These are phyloP conservation scores for Eleusine indica DNA, from an alignment of 176 grass and related monocot species.

Conservation along the genomic window DNA sequence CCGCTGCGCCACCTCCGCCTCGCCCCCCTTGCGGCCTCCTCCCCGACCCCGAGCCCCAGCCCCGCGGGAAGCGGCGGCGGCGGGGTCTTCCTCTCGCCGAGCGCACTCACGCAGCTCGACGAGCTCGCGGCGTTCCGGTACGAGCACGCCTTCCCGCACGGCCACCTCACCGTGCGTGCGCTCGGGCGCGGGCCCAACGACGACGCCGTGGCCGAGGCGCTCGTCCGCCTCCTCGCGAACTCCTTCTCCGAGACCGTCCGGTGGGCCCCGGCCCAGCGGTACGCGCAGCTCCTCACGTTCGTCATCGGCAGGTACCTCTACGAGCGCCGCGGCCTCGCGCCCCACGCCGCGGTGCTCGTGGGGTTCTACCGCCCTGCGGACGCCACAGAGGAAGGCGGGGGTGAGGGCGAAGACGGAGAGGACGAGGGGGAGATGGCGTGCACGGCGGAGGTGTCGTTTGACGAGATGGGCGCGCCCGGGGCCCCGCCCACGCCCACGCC, in stretches of 20 bases:
- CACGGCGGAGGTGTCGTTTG: constrained; percentile 84
- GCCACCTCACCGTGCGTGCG: constrained; percentile 60
- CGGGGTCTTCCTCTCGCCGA: constrained; percentile 61
- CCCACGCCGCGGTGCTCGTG: constrained; percentile 75
- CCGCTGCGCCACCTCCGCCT: constrained; percentile 37
- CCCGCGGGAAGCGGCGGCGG: constrained; percentile 9
- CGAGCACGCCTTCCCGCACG: constrained; percentile 55
- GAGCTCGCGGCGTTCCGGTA: constrained; percentile 55
- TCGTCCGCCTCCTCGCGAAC: constrained; percentile 64
- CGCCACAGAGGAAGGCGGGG: not conserved
- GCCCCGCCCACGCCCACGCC: constrained; percentile 68
- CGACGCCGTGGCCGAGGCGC: constrained; percentile 54
- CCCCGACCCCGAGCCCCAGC: not conserved
- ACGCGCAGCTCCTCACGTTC: constrained; percentile 66
- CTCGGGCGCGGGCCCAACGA: constrained; percentile 37
- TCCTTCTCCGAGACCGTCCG: constrained; percentile 82
- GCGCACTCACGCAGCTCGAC: constrained; percentile 46
- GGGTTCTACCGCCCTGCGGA: constrained; percentile 55
- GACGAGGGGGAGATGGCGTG: constrained; percentile 63
- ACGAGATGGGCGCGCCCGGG: constrained; percentile 67
- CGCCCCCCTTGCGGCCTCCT: constrained; percentile 38
- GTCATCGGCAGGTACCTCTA: constrained; percentile 72
- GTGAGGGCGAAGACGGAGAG: not conserved
- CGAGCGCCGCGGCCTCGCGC: constrained; percentile 58
- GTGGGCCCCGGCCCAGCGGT: constrained; percentile 54